Evolutionary conservation across 306 rosid species (phyloP).

Genomic region (Sindora glabra): DNA sequence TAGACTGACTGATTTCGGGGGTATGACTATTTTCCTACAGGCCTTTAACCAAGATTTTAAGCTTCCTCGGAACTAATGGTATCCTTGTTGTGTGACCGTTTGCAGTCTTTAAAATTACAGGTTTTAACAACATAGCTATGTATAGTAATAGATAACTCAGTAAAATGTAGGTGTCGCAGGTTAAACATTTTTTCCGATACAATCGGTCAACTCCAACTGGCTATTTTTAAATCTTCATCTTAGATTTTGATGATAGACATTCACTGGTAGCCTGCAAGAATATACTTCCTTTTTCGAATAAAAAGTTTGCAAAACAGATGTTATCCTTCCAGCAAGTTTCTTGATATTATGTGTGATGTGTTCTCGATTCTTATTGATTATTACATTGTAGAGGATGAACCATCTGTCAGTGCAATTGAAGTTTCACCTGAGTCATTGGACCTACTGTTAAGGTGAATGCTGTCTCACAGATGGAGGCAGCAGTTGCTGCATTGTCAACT

Average conservation of each 20-base stretch:
- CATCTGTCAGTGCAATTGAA: constrained; percentile 37
- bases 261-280: neutral
- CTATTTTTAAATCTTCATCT: neutral
- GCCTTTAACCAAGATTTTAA: neutral
- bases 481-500: constrained; percentile 54
- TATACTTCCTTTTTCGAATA: neutral
- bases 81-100: neutral
- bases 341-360: neutral
- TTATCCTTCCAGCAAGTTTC: neutral
- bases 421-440: constrained; percentile 51
- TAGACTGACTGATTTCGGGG: neutral
- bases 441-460: constrained; percentile 66
- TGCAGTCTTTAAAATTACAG: neutral
- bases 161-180: too few relatives aligned
- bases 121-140: neutral
- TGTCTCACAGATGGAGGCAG: constrained; percentile 77
- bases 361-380: neutral
- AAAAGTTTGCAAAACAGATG: neutral
- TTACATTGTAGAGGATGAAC: constrained; percentile 56
- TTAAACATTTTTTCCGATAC: neutral
- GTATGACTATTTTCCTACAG: neutral
- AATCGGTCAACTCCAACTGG: neutral
- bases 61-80: neutral
- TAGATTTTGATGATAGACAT: neutral
- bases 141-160: too few relatives aligned